phyloP scores from a whole-genome alignment of 495 filamentous ascomycete species.

The Chlorociboria aeruginascens region DNA sequence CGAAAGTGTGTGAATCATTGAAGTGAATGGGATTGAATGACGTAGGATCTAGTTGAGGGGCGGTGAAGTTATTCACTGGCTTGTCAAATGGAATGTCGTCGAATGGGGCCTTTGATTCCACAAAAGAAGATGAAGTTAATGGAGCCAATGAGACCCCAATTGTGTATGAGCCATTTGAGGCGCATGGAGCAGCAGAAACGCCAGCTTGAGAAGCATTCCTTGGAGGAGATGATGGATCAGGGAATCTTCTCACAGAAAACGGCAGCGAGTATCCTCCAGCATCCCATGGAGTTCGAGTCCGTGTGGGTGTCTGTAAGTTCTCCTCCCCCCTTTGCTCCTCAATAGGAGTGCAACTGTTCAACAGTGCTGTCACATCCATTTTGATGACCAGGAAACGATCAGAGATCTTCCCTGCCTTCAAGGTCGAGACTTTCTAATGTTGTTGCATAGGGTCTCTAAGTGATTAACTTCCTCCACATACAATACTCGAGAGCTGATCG shows the following conservation, averaged over 20 bases:
- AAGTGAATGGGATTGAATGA: too few species aligned
- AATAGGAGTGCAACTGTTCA: slow-evolving; percentile 14
- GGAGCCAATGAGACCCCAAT: too few species aligned
- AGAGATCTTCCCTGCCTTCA: neutral
- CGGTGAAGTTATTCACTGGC: neutral
- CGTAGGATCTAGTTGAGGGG: neutral
- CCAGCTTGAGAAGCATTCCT: too few species aligned
- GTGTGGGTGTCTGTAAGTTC: slow-evolving; percentile 17
- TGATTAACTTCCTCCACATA: too few species aligned
- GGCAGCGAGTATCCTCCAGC: slow-evolving; percentile 23
- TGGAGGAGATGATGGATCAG: too few species aligned
- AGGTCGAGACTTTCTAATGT: too few species aligned
- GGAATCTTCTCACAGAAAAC: neutral
- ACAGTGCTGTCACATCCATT: slow-evolving; percentile 19
- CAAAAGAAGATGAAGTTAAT: too few species aligned
- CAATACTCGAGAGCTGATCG: too few species aligned
- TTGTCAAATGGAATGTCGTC: slow-evolving; percentile 7
- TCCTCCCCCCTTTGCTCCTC: slow-evolving; percentile 11
- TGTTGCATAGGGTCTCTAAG: too few species aligned
- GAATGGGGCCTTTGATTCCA: neutral
- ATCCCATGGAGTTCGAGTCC: slow-evolving; percentile 35
- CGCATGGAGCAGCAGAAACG: too few species aligned
- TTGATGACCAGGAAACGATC: neutral
- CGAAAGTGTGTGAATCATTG: too few species aligned
- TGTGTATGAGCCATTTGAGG: too few species aligned